Percentiles rank a stretch among this genome's conserved stretches.
Evolutionary conservation across 768 basidiomycete genomes (phyloP).

Genomic region (Phaeotremella fagi): DNA sequence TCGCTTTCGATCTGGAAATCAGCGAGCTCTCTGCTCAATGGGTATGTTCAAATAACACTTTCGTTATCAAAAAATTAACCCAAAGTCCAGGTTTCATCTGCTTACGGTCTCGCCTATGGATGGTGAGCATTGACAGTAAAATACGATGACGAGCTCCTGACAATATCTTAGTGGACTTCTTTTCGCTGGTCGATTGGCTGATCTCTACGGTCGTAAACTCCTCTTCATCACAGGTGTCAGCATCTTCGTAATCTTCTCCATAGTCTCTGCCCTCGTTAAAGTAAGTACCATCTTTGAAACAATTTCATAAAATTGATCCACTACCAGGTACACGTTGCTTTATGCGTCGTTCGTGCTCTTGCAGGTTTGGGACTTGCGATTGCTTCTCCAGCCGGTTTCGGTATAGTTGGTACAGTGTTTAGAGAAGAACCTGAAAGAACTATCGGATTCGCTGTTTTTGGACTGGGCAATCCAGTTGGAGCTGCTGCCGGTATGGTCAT

Average conservation of each 20-base stretch:
- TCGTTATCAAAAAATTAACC: not conserved
- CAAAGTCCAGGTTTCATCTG: conserved; percentile 17
- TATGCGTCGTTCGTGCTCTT: conserved; percentile 30
- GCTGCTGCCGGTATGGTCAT: conserved; percentile 62
- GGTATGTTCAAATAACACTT: conserved; percentile 6
- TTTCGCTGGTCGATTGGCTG: conserved; percentile 34
- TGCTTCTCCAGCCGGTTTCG: conserved; percentile 21
- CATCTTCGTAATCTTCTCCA: conserved; percentile 56
- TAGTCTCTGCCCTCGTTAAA: conserved; percentile 45
- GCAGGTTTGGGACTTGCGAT: conserved; percentile 23
- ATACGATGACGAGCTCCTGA: not conserved
- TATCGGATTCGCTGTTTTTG: conserved; percentile 71
- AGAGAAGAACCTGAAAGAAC: conserved; percentile 54
- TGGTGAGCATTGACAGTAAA: conserved; percentile 11
- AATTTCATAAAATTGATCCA: no score
- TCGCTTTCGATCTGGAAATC: conserved; percentile 11
- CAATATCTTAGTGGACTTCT: conserved; percentile 18
- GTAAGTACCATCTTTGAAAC: no score
- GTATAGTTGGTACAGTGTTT: conserved; percentile 20
- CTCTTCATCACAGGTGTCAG: conserved; percentile 61
- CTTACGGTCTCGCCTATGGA: conserved; percentile 16
- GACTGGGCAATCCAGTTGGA: conserved; percentile 75
- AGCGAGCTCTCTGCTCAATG: conserved; percentile 20
- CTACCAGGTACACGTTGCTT: not conserved
- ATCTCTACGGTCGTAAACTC: conserved; percentile 62